These are phyloP conservation scores for Fusarium foetens DNA, from an alignment of 2,329 filamentous ascomycete genomes.

Conservation along the genomic window DNA sequence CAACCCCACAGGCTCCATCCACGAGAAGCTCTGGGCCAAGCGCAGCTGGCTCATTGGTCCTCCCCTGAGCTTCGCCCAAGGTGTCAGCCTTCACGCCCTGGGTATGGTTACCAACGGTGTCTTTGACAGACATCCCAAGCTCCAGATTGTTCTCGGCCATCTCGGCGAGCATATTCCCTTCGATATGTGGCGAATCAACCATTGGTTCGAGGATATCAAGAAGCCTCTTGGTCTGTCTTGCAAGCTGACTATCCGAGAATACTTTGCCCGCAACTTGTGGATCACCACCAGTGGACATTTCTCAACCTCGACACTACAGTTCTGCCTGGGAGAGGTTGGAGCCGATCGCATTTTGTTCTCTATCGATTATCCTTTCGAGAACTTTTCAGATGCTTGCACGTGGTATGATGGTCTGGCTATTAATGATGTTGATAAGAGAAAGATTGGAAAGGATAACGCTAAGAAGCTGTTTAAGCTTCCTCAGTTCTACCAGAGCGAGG, in stretches of 20 bases:
- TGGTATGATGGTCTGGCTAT: constrained; percentile 55
- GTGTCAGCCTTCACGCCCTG: constrained; percentile 67
- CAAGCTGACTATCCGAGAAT: constrained; percentile 61
- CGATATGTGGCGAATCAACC: constrained; percentile 61
- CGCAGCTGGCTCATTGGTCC: constrained; percentile 70
- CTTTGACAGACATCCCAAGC: constrained; percentile 59
- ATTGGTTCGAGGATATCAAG: constrained; percentile 67
- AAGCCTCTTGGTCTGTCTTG: constrained; percentile 59
- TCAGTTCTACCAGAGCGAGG: constrained; percentile 33
- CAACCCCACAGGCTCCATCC: constrained; percentile 64
- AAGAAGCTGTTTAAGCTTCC: constrained; percentile 54
- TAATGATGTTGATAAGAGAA: constrained; percentile 49
- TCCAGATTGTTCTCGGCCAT: constrained; percentile 60
- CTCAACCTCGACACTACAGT: constrained; percentile 62
- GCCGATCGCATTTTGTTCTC: constrained; percentile 63
- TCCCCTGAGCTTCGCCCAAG: constrained; percentile 67
- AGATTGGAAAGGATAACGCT: constrained; percentile 57
- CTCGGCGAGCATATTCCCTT: constrained; percentile 61
- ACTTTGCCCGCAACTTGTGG: constrained; percentile 66
- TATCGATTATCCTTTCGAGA: constrained; percentile 65
- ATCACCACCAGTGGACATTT: constrained; percentile 68
- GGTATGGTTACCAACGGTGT: constrained; percentile 61
- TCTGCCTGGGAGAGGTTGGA: constrained; percentile 59
- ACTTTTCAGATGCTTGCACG: constrained; percentile 53
- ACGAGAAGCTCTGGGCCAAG: constrained; percentile 68